Base-by-base conservation (phyloP, 805 yeast species). In the Saturnispora zaruensis region DNA sequence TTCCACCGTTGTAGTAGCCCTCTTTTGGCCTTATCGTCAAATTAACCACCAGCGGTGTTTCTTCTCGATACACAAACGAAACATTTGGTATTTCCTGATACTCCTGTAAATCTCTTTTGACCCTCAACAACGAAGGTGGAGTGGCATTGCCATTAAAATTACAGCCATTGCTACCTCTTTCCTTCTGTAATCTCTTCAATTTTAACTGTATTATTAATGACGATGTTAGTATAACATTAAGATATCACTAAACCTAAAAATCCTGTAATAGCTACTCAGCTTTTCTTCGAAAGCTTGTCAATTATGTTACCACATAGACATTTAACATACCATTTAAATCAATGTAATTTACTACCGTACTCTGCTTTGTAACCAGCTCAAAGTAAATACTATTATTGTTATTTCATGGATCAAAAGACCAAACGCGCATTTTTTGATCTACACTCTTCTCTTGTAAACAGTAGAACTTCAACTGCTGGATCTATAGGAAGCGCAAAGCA, bases 61-160 rank as follows among this genome's bases (percentile, higher is more conserved):
- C 65, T 13, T 79, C 71, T 54, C 79, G 72, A 13, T 80, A 77
- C 53, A 25, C 20, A 9, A 59, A 41, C 4, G 20, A 16, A 9
- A 59, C 53, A 75, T 76, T 33, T 57, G 68, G 42, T 78, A 68
- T 59, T 66, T 66, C 67, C 76, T 82, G 50, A 79, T 80, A 49
- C 60, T 84, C 95, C 7, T 83, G 78, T 44, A 87, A 65, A 63
- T 88, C 87, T 60, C 82, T 84, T 58, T 86, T 90, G 18, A 84
- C 78, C 45, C 96, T 72, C 23, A 87, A 72, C 59, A 82, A 87
- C 1, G 34, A 33, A 54, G 57, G 18, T 51, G 55, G 26, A 49
- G 51, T 40, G 11, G 41, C 30, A 9, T 26, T 26, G 16, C 26
- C 21, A 37, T 16, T 36, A 28, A 20, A 59, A 44, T 16, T 41